Percentiles rank a stretch among this genome's conserved stretches.
These are phyloP conservation scores for Tolypocladium endophyticum DNA, from an alignment of 2,329 filamentous ascomycete species.

Conservation along the genomic window DNA sequence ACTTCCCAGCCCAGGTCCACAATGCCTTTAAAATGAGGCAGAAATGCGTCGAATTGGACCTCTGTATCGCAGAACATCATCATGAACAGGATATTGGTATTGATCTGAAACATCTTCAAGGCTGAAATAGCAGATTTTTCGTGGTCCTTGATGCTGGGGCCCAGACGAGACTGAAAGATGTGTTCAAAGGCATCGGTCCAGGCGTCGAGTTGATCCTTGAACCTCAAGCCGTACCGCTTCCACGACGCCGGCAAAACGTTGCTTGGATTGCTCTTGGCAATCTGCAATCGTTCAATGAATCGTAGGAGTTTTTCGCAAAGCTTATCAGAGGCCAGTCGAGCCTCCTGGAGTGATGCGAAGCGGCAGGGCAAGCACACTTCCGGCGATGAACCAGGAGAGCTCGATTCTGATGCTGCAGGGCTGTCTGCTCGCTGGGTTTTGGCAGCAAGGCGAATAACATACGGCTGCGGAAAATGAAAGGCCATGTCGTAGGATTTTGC, in stretches of 20 bases:
- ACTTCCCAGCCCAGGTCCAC: slow-evolving; percentile 48
- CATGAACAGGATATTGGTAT: slow-evolving; percentile 44
- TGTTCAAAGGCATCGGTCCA: slow-evolving; percentile 48
- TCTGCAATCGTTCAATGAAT: slow-evolving; percentile 44
- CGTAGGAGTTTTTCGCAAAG: slow-evolving; percentile 46
- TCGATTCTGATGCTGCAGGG: slow-evolving; percentile 12
- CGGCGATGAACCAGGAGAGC: slow-evolving; percentile 7
- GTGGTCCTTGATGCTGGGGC: slow-evolving; percentile 38
- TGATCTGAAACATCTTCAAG: slow-evolving; percentile 52
- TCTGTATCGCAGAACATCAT: slow-evolving; percentile 52
- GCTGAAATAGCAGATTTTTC: slow-evolving; percentile 51
- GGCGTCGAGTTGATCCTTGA: slow-evolving; percentile 38
- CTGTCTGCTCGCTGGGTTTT: slow-evolving; percentile 20
- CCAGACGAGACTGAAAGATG: slow-evolving; percentile 38
- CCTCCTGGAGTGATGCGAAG: slow-evolving; percentile 42
- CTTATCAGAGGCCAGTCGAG: slow-evolving; percentile 44
- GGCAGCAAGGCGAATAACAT: slow-evolving; percentile 38
- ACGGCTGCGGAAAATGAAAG: slow-evolving; percentile 54
- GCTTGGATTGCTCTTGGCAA: slow-evolving; percentile 38
- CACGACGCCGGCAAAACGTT: slow-evolving; percentile 39
- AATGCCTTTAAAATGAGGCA: slow-evolving; percentile 40
- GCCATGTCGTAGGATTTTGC: slow-evolving; percentile 60
- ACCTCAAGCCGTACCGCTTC: slow-evolving; percentile 34
- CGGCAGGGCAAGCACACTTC: slow-evolving; percentile 13
- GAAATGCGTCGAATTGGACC: slow-evolving; percentile 45